Evolutionary conservation across 2,329 filamentous ascomycete genomes (phyloP).

Genomic region (Hypoxylon rubiginosum): DNA sequence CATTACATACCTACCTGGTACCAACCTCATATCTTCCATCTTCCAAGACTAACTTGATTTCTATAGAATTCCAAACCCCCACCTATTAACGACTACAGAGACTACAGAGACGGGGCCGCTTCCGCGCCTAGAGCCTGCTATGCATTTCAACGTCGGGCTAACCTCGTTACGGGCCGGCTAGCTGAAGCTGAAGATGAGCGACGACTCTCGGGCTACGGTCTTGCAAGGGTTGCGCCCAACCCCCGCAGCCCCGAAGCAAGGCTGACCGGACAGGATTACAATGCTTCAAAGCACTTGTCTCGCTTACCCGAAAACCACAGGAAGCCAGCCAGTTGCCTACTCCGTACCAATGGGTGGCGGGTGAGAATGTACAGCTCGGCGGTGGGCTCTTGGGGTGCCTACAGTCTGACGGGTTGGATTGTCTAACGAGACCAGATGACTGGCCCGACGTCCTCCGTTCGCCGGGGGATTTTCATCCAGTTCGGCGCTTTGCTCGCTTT

Average conservation of each 20-base stretch:
- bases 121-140: slow-evolving; percentile 4
- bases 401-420: slow-evolving; percentile 16
- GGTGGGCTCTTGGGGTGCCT: slow-evolving; percentile 8
- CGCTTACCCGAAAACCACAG: slow-evolving; percentile 28
- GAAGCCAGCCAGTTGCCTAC: slow-evolving; percentile 7
- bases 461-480: slow-evolving; percentile 1
- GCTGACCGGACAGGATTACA: slow-evolving; percentile 5
- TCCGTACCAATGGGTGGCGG: slow-evolving; percentile 11
- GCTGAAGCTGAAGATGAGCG: slow-evolving; percentile 3
- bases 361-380: slow-evolving; percentile 11
- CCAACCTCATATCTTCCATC: not conserved
- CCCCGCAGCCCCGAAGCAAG: slow-evolving; percentile 7
- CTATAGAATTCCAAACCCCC: slow-evolving; percentile 8
- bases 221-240: not conserved
- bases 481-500: not conserved
- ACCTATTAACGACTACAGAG: not conserved
- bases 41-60: not conserved
- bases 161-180: slow-evolving; percentile 9
- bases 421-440: slow-evolving; percentile 4
- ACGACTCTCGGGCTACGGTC: slow-evolving; percentile 5
- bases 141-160: slow-evolving; percentile 4
- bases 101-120: slow-evolving; percentile 3
- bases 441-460: slow-evolving; percentile 15
- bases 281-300: not conserved
- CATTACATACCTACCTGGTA: not conserved